A percentile compares a stretch with the other conserved stretches of the same genome.
Evolutionary conservation across 2,329 filamentous ascomycete genomes (phyloP).

Genomic region (Monilinia fructicola): DNA sequence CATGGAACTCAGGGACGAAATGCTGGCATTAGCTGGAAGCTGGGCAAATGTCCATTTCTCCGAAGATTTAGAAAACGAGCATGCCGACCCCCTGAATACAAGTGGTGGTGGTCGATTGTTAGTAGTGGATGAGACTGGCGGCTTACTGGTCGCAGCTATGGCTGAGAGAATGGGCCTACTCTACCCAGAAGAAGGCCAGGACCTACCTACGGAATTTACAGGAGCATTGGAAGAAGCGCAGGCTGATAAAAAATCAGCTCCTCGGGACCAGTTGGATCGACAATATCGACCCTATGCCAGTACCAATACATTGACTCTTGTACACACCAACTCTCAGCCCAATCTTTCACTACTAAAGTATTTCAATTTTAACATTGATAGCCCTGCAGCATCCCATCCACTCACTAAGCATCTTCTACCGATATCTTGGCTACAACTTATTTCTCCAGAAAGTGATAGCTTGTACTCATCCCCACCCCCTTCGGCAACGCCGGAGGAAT

Average conservation of each 20-base stretch:
- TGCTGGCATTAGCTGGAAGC: constrained; percentile 75
- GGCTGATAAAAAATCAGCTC: constrained; percentile 19
- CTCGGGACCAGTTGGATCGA: constrained; percentile 20
- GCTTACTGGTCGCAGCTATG: constrained; percentile 66
- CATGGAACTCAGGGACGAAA: constrained; percentile 83
- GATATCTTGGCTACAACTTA: constrained; percentile 87
- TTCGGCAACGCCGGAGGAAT: constrained; percentile 55
- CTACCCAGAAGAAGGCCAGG: constrained; percentile 42
- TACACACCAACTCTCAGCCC: constrained; percentile 81
- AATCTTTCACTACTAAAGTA: constrained; percentile 87
- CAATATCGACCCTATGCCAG: constrained; percentile 31
- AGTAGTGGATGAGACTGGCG: constrained; percentile 69
- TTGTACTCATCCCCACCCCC: constrained; percentile 69
- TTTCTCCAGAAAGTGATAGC: constrained; percentile 72
- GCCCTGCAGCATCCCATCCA: constrained; percentile 60
- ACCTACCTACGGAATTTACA: constrained; percentile 15
- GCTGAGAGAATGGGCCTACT: constrained; percentile 70
- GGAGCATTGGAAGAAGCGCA: constrained; percentile 17
- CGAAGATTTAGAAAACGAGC: constrained; percentile 25
- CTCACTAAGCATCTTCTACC: constrained; percentile 78
- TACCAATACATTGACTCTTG: constrained; percentile 72
- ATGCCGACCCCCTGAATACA: constrained; percentile 17
- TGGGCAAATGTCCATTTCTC: constrained; percentile 85
- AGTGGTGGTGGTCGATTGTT: constrained; percentile 56
- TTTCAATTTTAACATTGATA: constrained; percentile 77